These are phyloP conservation scores for Vitis vinifera DNA, from an alignment of 164 flowering plant species.

Conservation along the genomic window ASM3070453v1 NC_081814.1:2468501-2469000, in stretches of 20 bases:
- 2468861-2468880: conserved; percentile 15
- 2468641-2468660: not conserved
- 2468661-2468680: not conserved
- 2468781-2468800: conserved; percentile 3
- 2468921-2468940: too few relatives aligned
- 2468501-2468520: not conserved
- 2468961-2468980: too few relatives aligned
- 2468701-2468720: not conserved
- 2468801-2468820: conserved; percentile 10
- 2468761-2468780: conserved; percentile 2
- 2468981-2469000: too few relatives aligned
- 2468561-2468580: conserved; percentile 1
- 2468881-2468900: conserved; percentile 5
- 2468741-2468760: conserved; percentile 4
- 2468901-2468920: conserved; percentile 1
- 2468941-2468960: too few relatives aligned
- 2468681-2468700: not conserved
- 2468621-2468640: not conserved
- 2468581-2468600: conserved; percentile 3
- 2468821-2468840: not conserved
- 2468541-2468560: not conserved
- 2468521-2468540: not conserved
- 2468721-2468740: not conserved
- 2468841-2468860: not conserved
- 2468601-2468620: conserved; percentile 6